Evolutionary conservation across 139 green algal species (phyloP).

Genomic region (Chlamydomonas sphaeroides): DNA sequence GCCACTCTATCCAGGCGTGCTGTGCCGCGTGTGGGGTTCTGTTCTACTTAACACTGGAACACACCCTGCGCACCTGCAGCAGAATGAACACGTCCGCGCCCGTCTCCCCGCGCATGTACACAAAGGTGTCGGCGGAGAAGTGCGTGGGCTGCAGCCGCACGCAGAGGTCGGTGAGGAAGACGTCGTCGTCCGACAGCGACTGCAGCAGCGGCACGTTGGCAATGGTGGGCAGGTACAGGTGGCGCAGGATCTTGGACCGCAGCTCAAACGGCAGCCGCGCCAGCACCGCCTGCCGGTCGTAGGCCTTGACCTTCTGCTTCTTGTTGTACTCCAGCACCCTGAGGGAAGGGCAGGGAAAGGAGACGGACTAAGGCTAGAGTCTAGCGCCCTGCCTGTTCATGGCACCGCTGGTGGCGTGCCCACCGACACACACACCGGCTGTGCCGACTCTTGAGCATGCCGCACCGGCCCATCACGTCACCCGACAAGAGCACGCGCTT

Average conservation of each 20-base stretch:
- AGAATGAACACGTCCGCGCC: constrained; percentile 62
- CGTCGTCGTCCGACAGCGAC: constrained; percentile 45
- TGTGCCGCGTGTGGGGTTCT: too few species aligned
- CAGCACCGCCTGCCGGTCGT: constrained; percentile 57
- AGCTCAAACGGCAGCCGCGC: constrained; percentile 60
- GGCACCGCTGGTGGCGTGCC: too few species aligned
- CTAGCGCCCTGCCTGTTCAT: too few species aligned
- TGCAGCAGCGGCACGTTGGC: constrained; percentile 37
- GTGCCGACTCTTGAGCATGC: too few species aligned
- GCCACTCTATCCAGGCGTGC: too few species aligned
- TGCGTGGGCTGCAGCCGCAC: constrained; percentile 60
- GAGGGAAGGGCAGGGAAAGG: not conserved
- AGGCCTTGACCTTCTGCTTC: constrained; percentile 55
- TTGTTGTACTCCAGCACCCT: constrained; percentile 59
- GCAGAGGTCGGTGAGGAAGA: constrained; percentile 63
- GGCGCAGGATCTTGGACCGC: constrained; percentile 56
- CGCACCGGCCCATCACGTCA: too few species aligned
- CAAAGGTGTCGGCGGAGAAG: constrained; percentile 54
- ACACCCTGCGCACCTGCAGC: constrained; percentile 46
- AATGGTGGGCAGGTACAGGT: constrained; percentile 58
- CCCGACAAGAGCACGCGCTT: too few species aligned
- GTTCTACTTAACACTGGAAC: too few species aligned
- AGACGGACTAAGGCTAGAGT: not conserved
- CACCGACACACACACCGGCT: too few species aligned
- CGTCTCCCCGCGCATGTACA: constrained; percentile 61